Percentiles rank a stretch among this genome's conserved stretches.
Evolutionary conservation across 768 basidiomycete species (phyloP).

Genomic region (Suillus subluteus): DNA sequence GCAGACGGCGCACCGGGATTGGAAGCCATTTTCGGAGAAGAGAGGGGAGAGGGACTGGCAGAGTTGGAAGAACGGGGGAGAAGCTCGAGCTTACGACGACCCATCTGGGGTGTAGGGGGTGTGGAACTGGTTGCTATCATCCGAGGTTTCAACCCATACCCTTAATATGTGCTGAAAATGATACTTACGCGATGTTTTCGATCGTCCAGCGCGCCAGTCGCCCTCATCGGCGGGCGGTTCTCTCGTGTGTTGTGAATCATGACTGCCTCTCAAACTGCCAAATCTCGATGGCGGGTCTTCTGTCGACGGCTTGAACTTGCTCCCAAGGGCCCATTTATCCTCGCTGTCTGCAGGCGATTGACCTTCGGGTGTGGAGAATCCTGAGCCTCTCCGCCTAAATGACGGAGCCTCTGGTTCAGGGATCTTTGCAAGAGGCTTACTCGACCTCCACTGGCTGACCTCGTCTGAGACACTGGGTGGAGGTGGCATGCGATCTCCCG

Average conservation of each 20-base stretch:
- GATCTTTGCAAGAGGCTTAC: slow-evolving; percentile 42
- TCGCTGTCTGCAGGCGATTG: slow-evolving; percentile 71
- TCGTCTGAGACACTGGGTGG: slow-evolving; percentile 60
- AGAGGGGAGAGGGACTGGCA: slow-evolving; percentile 71
- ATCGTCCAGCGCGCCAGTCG: slow-evolving; percentile 70
- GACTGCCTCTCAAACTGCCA: slow-evolving; percentile 51
- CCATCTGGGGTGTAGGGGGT: slow-evolving; percentile 80
- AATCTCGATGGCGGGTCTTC: slow-evolving; percentile 46
- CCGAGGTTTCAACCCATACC: slow-evolving; percentile 19
- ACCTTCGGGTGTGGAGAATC: slow-evolving; percentile 50
- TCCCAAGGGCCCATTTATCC: slow-evolving; percentile 76
- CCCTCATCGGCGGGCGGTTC: slow-evolving; percentile 56
- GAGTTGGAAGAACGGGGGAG: slow-evolving; percentile 79
- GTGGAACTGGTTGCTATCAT: slow-evolving; percentile 66
- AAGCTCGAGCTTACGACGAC: slow-evolving; percentile 82
- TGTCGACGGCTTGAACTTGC: slow-evolving; percentile 67
- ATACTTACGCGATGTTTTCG: slow-evolving; percentile 64
- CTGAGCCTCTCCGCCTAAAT: slow-evolving; percentile 60
- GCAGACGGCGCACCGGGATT: slow-evolving; percentile 41
- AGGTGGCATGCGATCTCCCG: slow-evolving; percentile 45
- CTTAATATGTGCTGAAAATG: slow-evolving; percentile 12
- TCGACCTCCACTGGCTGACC: slow-evolving; percentile 74
- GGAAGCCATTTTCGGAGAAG: slow-evolving; percentile 73
- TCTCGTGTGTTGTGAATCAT: slow-evolving; percentile 58
- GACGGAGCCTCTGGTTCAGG: slow-evolving; percentile 51